Evolutionary conservation across 2,329 filamentous ascomycete species (phyloP), one percentile per base, ranked within the genome.

Genomic region (Xylaria sp.): DNA sequence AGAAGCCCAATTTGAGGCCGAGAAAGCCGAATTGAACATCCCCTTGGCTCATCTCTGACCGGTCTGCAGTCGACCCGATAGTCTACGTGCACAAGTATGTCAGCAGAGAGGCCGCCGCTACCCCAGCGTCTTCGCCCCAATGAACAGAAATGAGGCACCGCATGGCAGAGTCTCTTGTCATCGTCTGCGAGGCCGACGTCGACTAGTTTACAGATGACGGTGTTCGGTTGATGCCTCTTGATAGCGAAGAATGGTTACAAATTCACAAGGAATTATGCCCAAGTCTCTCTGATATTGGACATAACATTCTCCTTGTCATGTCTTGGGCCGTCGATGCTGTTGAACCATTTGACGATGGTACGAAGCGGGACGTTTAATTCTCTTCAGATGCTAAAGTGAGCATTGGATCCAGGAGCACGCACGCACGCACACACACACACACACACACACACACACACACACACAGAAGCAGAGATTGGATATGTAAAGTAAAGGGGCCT

Each of bases 41-140:
- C 10, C 13, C 66, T 44, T 69, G 63, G 67, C 63, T 69, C 48
- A 60, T 69, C 63, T 69, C 67, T 1, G 67, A 66, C 63, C 63
- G 67, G 23, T 69, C 67, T 2, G 63, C 58, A 1, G 13, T 69
- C 18, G 67, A 66, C 23, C 58, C 63, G n/a, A 23, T 69, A 9
- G n/a, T 69, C 48, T 69, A 69, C 25, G 32, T 55, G 32, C 58
- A 54, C 13, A 56, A 51, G 18, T 63, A 66, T 41, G 63, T n/a
- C 25, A 23, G 50, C 28, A 37, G 7, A 10, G 59, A 55, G 32
- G 63, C 46, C n/a, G 67, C 46, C 13, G 59, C 60, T 37, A n/a
- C 18, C 46, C 63, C 66, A 13, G 3, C 32, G 23, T 15, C 59
- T 13, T 50, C 63, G 18, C 15, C 57, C 6, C 13, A 39, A 20